Percentiles rank a stretch among this genome's conserved stretches.
Conservation (phyloP, 2,329 filamentous ascomycete genomes). For the Penicillium occitanis region DNA sequence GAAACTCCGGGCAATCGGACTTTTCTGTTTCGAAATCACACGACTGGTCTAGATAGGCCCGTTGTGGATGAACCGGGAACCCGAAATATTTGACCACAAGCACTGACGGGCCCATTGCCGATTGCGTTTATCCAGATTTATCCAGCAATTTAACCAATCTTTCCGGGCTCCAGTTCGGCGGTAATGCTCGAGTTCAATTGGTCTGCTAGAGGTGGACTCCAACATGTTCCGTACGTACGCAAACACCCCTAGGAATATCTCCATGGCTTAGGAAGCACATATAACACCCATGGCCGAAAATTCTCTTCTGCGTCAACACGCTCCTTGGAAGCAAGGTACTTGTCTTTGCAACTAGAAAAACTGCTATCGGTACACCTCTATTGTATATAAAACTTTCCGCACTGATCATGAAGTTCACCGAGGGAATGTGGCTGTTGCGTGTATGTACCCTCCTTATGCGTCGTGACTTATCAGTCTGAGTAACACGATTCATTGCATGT, state of each 20-base stretch:
- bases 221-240: not conserved
- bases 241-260: not conserved
- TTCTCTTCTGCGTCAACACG: not conserved
- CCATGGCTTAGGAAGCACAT: not conserved
- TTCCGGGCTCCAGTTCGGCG: not conserved
- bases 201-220: not conserved
- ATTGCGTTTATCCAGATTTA: not conserved
- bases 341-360: not conserved
- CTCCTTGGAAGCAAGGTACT: not conserved
- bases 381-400: not conserved
- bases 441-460: slow-evolving; percentile 23
- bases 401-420: slow-evolving; percentile 42
- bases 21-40: not conserved
- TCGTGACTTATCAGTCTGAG: not conserved
- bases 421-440: slow-evolving; percentile 42
- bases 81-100: not conserved
- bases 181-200: not conserved
- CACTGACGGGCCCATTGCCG: not conserved
- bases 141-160: not conserved
- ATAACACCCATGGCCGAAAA: not conserved
- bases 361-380: not conserved
- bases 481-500: not conserved
- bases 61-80: not conserved
- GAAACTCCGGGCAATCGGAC: not conserved
- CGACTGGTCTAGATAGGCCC: not conserved